These are phyloP conservation scores for Rhizopogon sp. DNA, from an alignment of 768 basidiomycete genomes.

Conservation along the genomic window DNA sequence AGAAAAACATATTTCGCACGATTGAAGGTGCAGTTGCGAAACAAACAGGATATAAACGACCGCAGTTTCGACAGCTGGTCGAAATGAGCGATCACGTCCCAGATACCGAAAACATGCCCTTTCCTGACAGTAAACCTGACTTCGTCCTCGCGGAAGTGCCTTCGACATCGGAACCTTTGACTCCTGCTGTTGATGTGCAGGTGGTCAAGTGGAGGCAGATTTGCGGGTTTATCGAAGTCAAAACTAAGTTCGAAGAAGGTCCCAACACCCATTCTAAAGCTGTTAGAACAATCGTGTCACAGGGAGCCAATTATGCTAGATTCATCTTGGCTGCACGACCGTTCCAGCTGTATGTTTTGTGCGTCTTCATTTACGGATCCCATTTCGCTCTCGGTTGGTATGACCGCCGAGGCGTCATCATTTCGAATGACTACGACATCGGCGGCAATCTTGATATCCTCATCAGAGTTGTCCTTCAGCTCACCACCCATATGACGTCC, in stretches of 20 bases:
- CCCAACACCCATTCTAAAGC: neutral
- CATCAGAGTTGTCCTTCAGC: slow-evolving; percentile 15
- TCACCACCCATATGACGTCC: neutral
- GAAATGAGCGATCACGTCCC: neutral
- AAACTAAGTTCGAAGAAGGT: neutral
- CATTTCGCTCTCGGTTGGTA: slow-evolving; percentile 27
- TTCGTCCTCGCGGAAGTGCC: neutral
- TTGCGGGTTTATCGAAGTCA: neutral
- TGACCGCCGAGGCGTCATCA: slow-evolving; percentile 9
- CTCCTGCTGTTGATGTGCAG: neutral
- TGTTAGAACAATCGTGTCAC: slow-evolving; percentile 8
- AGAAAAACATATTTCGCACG: neutral
- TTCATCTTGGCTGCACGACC: slow-evolving; percentile 23
- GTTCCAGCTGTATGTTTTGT: slow-evolving; percentile 25
- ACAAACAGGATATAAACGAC: neutral
- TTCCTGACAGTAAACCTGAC: neutral
- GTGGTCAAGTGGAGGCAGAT: neutral
- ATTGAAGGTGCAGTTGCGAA: neutral
- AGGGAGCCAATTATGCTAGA: slow-evolving; percentile 23
- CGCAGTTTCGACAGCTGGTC: neutral
- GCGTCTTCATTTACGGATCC: slow-evolving; percentile 23
- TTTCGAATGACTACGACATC: slow-evolving; percentile 21
- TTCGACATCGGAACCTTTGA: neutral
- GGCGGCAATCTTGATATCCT: slow-evolving; percentile 15
- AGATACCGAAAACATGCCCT: neutral